phyloP scores from a whole-genome alignment of 352 stramenopile species.

The Nothophytophthora sp. region DNA sequence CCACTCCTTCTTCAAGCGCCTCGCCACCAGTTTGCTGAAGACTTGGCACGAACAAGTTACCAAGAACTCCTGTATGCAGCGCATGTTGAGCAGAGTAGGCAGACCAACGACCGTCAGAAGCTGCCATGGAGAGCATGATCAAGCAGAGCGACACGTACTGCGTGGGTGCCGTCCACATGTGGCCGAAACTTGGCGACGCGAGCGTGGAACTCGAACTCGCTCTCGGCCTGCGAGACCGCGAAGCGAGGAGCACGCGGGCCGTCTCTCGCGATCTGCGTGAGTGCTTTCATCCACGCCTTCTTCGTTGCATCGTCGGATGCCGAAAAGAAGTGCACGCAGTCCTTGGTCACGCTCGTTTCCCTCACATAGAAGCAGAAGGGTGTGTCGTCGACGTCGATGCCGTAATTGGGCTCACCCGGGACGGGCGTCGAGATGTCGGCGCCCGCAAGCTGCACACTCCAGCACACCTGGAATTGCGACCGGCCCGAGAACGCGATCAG shows the following conservation, averaged over 20 bases:
- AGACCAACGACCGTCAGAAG: no score
- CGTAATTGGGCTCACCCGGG: constrained; percentile 50
- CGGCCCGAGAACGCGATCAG: constrained; percentile 57
- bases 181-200: constrained; percentile 40
- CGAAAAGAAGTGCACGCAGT: constrained; percentile 43
- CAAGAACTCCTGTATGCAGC: constrained; percentile 55
- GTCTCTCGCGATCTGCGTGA: constrained; percentile 45
- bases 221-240: constrained; percentile 21
- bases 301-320: constrained; percentile 42
- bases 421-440: constrained; percentile 62
- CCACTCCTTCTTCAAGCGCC: constrained; percentile 60
- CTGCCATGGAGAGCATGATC: no score
- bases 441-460: constrained; percentile 45
- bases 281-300: constrained; percentile 53
- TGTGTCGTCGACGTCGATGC: constrained; percentile 47
- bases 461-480: constrained; percentile 48
- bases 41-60: constrained; percentile 59
- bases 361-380: constrained; percentile 66
- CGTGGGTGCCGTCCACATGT: constrained; percentile 47
- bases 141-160: constrained; percentile 32
- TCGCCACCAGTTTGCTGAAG: constrained; percentile 46
- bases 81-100: no score
- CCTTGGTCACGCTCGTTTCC: constrained; percentile 31
- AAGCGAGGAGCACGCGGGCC: constrained; percentile 49
- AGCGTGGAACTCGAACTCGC: constrained; percentile 47